Evolutionary conservation across 2,329 filamentous ascomycete species (phyloP).

Genomic region (Colletotrichum shisoi): DNA sequence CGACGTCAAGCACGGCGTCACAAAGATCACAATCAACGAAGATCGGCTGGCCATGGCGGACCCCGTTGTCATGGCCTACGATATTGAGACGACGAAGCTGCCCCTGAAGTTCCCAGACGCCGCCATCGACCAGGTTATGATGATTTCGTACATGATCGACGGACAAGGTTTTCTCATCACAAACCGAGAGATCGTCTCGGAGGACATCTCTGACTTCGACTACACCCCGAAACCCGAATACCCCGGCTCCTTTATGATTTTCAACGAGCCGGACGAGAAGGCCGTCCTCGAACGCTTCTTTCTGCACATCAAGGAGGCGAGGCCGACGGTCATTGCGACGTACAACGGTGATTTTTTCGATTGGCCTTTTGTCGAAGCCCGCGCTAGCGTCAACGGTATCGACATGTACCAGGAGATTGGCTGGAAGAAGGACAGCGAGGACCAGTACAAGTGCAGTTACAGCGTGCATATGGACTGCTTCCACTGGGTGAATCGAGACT

Average conservation of each 20-base stretch:
- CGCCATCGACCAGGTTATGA: slow-evolving; percentile 96
- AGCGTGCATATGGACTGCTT: slow-evolving; percentile 99
- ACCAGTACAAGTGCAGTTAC: slow-evolving; percentile 95
- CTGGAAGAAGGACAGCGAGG: slow-evolving; percentile 92
- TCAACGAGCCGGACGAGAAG: slow-evolving; percentile 96
- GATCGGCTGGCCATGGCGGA: slow-evolving; percentile 90
- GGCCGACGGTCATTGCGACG: slow-evolving; percentile 97
- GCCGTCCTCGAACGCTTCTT: slow-evolving; percentile 90
- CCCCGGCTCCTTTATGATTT: slow-evolving; percentile 93
- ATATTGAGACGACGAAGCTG: slow-evolving; percentile 97
- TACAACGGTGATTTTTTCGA: slow-evolving; percentile 99
- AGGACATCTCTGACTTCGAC: slow-evolving; percentile 97
- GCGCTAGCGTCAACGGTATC: slow-evolving; percentile 92
- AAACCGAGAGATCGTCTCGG: slow-evolving; percentile 95
- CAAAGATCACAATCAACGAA: slow-evolving; percentile 83
- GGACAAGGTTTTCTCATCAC: slow-evolving; percentile 98
- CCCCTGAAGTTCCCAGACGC: slow-evolving; percentile 97
- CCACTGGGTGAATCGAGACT: slow-evolving; percentile 98
- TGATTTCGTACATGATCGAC: slow-evolving; percentile 99
- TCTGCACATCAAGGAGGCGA: slow-evolving; percentile 90
- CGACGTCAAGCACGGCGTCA: slow-evolving; percentile 88
- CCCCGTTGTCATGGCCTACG: slow-evolving; percentile 97
- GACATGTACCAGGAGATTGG: slow-evolving; percentile 99
- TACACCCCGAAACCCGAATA: slow-evolving; percentile 98
- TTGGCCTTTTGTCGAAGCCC: slow-evolving; percentile 97